Conservation (phyloP, 2,329 filamentous ascomycete species). For the Chalaropsis ovoidea region DNA sequence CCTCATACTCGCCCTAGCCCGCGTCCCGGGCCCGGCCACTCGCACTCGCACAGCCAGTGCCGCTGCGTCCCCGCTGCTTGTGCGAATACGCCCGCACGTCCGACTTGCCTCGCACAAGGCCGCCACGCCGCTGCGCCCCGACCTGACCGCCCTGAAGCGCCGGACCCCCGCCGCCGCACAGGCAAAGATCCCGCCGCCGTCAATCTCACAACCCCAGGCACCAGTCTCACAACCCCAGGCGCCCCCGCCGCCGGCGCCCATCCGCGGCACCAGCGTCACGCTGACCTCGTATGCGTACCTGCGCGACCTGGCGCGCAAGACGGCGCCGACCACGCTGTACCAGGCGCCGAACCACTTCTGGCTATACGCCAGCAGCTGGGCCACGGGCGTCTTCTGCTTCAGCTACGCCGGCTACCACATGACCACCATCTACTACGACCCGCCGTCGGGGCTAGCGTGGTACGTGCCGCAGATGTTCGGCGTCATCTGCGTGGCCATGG, state of each 20-base stretch:
- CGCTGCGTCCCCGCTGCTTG: background rate
- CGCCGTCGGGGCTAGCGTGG: slow-evolving; percentile 42
- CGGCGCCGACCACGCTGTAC: slow-evolving; percentile 52
- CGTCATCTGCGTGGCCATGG: slow-evolving; percentile 50
- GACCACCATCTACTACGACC: slow-evolving; percentile 40
- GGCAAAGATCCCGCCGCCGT: slow-evolving; percentile 12
- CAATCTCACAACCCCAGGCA: slow-evolving; percentile 1
- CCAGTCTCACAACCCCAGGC: too few species aligned
- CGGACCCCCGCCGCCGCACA: background rate
- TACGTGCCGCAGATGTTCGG: slow-evolving; percentile 51
- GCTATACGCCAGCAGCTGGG: slow-evolving; percentile 52
- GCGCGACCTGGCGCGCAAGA: slow-evolving; percentile 46
- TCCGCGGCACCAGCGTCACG: slow-evolving; percentile 24
- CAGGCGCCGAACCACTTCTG: slow-evolving; percentile 53
- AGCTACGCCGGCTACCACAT: slow-evolving; percentile 43
- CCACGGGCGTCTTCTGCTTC: slow-evolving; percentile 45
- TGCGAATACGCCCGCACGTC: slow-evolving; percentile 10
- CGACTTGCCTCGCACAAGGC: slow-evolving; percentile 21
- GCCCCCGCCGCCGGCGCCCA: slow-evolving; percentile 23
- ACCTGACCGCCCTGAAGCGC: slow-evolving; percentile 24
- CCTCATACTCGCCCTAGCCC: slow-evolving; percentile 14
- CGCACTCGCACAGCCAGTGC: background rate
- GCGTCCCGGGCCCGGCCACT: slow-evolving; percentile 9
- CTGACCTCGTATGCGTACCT: slow-evolving; percentile 38
- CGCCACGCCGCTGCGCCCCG: slow-evolving; percentile 13